Conservation (phyloP, 139 green algal genomes). For the Eudorina sp. region DNA sequence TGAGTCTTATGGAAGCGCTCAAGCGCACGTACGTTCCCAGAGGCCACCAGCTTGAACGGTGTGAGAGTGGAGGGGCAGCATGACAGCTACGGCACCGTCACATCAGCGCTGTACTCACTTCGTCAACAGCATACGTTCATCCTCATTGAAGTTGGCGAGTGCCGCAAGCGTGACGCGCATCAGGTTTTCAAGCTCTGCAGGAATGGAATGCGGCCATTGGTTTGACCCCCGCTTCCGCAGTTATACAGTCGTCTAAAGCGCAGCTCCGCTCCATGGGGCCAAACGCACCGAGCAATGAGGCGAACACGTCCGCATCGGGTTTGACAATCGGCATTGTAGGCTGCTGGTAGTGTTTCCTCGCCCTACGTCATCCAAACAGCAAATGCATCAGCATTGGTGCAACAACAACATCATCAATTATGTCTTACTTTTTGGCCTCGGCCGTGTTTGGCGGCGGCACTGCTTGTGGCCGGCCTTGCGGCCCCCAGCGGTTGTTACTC, state of each 20-base stretch:
- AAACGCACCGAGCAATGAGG: constrained; percentile 52
- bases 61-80: too few relatives aligned
- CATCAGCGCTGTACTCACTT: constrained; percentile 39
- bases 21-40: too few relatives aligned
- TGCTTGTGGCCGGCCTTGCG: not conserved
- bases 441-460: not conserved
- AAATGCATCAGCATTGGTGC: too few relatives aligned
- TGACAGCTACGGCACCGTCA: too few relatives aligned
- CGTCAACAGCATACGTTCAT: constrained; percentile 65
- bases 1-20: too few relatives aligned
- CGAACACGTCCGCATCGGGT: constrained; percentile 54
- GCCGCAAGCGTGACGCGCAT: constrained; percentile 71
- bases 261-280: not conserved
- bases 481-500: constrained; percentile 63
- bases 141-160: constrained; percentile 74
- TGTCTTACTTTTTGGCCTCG: constrained; percentile 43
- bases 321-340: constrained; percentile 30
- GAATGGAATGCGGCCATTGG: not conserved
- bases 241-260: not conserved
- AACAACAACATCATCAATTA: too few relatives aligned
- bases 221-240: not conserved
- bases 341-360: constrained; percentile 61
- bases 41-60: too few relatives aligned
- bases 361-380: constrained; percentile 39
- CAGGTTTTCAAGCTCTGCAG: constrained; percentile 66